These are phyloP conservation scores for Kazachstania psychrophila DNA, from an alignment of 805 yeast species.

Conservation along the genomic window DNA sequence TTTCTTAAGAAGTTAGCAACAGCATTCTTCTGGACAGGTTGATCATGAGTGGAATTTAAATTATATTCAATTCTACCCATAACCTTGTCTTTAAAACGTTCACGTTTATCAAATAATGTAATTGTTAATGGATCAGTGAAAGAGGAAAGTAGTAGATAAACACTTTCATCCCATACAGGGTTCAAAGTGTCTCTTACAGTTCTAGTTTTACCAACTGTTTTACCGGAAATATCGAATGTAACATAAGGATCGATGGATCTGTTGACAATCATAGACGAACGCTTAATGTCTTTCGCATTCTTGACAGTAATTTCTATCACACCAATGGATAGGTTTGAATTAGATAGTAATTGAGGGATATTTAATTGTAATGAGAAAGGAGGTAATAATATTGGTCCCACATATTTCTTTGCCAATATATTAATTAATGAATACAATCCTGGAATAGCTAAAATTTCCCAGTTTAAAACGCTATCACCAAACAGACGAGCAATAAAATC, in stretches of 20 bases:
- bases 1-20: conserved; percentile 61
- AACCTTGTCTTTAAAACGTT: conserved; percentile 60
- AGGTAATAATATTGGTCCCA: conserved; percentile 77
- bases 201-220: conserved; percentile 57
- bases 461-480: conserved; percentile 76
- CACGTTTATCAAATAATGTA: conserved; percentile 65
- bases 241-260: conserved; percentile 88
- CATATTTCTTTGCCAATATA: conserved; percentile 75
- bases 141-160: conserved; percentile 59
- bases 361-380: conserved; percentile 93
- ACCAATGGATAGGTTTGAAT: conserved; percentile 83
- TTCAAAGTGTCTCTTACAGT: conserved; percentile 54
- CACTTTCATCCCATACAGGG: conserved; percentile 81
- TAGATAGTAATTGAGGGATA: conserved; percentile 81
- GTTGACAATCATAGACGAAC: conserved; percentile 55
- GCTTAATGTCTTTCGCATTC: conserved; percentile 58
- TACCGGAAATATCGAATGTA: conserved; percentile 52
- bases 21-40: conserved; percentile 41
- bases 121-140: conserved; percentile 77
- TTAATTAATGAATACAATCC: conserved; percentile 77
- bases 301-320: conserved; percentile 62
- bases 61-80: conserved; percentile 73
- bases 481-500: conserved; percentile 68
- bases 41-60: conserved; percentile 52
- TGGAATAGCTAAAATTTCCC: conserved; percentile 82